phyloP scores from a whole-genome alignment of 2,329 filamentous ascomycete species.

The Aspergillus transmontanensis region DNA sequence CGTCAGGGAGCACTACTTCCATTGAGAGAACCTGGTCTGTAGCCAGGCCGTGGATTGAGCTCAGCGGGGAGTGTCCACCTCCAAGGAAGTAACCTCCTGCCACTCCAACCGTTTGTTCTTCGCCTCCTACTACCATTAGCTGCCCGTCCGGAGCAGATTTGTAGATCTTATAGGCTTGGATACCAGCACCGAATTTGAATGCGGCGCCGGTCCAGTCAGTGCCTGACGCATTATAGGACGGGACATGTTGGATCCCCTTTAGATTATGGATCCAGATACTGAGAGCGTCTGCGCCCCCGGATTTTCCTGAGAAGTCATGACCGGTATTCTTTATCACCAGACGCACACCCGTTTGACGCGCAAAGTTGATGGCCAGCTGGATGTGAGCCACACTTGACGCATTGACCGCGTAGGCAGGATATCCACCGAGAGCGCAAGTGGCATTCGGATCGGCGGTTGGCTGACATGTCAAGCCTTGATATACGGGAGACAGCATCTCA shows the following conservation, averaged over 20 bases:
- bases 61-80: conserved; percentile 55
- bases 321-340: no score
- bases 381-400: no score
- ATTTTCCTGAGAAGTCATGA: conserved; percentile 2
- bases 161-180: conserved; percentile 53
- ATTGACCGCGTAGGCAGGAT: no score
- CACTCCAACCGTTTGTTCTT: conserved; percentile 49
- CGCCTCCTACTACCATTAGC: conserved; percentile 50
- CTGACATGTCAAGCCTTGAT: no score
- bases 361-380: no score
- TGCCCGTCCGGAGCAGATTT: conserved; percentile 38
- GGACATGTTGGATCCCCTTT: neutral
- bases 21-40: conserved; percentile 29
- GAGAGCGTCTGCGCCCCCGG: neutral
- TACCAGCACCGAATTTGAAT: conserved; percentile 55
- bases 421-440: no score
- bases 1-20: conserved; percentile 11
- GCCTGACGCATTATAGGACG: neutral
- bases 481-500: no score
- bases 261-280: conserved; percentile 8
- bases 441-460: no score
- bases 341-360: no score
- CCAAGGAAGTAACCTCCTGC: conserved; percentile 62
- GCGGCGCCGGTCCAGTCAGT: conserved; percentile 31
- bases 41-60: conserved; percentile 38